Conservation (phyloP, 805 yeast species). For the Pichia manshurica region DNA sequence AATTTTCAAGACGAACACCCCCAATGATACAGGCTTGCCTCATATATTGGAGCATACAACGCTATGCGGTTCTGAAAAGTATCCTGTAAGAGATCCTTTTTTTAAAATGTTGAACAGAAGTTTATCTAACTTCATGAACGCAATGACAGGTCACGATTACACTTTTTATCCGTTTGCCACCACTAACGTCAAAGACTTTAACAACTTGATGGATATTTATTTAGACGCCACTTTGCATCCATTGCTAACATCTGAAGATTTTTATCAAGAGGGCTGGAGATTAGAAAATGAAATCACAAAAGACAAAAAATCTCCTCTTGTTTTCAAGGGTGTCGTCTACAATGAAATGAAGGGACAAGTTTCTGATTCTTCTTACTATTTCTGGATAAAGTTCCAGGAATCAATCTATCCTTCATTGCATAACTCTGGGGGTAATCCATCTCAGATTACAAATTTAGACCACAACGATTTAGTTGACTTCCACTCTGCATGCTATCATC, state of each 20-base stretch:
- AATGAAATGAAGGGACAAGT: constrained; percentile 98
- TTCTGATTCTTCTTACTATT: constrained; percentile 80
- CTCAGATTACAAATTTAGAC: constrained; percentile 62
- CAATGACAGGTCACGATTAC: constrained; percentile 97
- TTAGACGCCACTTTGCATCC: constrained; percentile 85
- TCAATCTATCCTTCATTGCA: constrained; percentile 77
- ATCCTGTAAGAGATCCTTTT: constrained; percentile 94
- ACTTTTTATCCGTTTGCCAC: constrained; percentile 96
- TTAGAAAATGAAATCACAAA: constrained; percentile 62
- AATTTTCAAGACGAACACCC: constrained; percentile 91
- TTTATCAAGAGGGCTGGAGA: constrained; percentile 97
- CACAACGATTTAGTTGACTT: constrained; percentile 75
- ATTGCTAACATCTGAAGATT: constrained; percentile 68
- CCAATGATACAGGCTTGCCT: constrained; percentile 91
- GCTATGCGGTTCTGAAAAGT: constrained; percentile 84
- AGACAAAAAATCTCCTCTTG: constrained; percentile 55
- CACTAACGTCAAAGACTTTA: constrained; percentile 75
- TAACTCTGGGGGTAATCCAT: constrained; percentile 94
- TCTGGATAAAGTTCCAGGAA: constrained; percentile 78
- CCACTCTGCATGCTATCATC: constrained; percentile 76
- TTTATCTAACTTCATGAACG: constrained; percentile 95
- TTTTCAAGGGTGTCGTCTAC: constrained; percentile 92
- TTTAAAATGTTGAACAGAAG: constrained; percentile 95
- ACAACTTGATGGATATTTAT: constrained; percentile 81
- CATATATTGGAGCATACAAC: constrained; percentile 96